phyloP scores from a whole-genome alignment of 345 rosid species.

The Zanthoxylum bungeanum region DNA sequence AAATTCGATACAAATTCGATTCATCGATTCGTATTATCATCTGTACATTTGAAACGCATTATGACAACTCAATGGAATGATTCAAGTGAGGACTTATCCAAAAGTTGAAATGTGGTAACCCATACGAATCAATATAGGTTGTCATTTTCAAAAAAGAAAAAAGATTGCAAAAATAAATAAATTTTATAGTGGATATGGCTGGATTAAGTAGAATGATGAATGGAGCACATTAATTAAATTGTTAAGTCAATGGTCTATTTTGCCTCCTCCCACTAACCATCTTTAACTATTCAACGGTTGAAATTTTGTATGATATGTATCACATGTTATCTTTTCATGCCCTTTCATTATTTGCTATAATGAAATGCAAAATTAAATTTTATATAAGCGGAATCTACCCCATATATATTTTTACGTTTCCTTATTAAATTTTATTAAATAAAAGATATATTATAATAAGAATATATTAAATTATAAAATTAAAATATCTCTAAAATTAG shows the following conservation, averaged over 20 bases:
- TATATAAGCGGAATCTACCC: constrained; percentile 1
- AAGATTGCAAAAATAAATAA: no score
- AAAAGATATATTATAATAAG: no score
- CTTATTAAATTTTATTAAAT: no score
- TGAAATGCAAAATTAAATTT: no score
- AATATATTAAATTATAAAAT: no score
- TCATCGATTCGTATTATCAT: no score
- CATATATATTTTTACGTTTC: not conserved
- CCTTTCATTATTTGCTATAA: not conserved
- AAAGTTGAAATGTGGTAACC: no score
- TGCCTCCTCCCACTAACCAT: not conserved
- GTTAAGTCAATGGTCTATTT: not conserved
- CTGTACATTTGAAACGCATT: not conserved
- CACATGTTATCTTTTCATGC: no score
- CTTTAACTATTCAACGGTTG: not conserved
- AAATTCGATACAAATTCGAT: no score
- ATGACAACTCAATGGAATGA: constrained; percentile 2
- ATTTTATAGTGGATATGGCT: no score
- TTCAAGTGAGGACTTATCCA: no score
- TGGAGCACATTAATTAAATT: not conserved
- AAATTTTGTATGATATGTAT: not conserved
- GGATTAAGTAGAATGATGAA: not conserved
- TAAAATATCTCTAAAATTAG: no score
- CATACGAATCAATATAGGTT: not conserved
- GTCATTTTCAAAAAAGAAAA: not conserved